Base-by-base conservation (phyloP, 805 yeast genomes). In the Saturnispora zaruensis region DNA sequence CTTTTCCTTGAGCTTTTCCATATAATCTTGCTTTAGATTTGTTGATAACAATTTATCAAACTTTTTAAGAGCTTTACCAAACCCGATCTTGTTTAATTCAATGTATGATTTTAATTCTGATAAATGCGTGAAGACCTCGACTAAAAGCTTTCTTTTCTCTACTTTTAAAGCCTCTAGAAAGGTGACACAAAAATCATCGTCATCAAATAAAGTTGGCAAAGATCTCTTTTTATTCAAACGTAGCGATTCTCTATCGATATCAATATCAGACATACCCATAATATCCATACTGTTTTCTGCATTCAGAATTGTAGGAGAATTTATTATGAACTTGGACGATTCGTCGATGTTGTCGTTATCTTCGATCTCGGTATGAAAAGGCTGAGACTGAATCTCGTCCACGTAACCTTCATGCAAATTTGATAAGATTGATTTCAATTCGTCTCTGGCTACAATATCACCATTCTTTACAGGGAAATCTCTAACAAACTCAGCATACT, bases 41-140 rank as follows among this genome's bases (percentile, higher is more conserved):
- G 85, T 78, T 51, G 77, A 76, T 55, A 87, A 70, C 9, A 87
- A 81, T 64, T 91, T 91, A 67, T 93, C 96, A 64, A 87, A 93
- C 67, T 91, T 91, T 65, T 91, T 91, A 56, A 89, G 74, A 40
- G 91, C 90, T 67, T 91, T 91, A 46, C 86, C 77, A 65, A 91
- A 87, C 2, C 97, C 98, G 23, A 95, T 87, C 56, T 75, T 77
- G 71, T 91, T 91, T 56, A 93, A 72, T 60, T 89, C 96, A 46
- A 86, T 74, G 63, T 70, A 91, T 9, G 96, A 87, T 58, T 84
- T 81, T 56, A 91, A 73, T 66, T 91, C 98, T 6, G 90, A 83
- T 20, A 89, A 69, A 18, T 78, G 70, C 3, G 91, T 91, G 68
- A 80, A 91, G 40, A 81, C 67, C 3, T 82, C 76, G 41, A 81